A percentile compares a stretch with the other conserved stretches of the same genome.
Conservation (phyloP, 2,329 filamentous ascomycete genomes). For the Phialophora chinensis region DNA sequence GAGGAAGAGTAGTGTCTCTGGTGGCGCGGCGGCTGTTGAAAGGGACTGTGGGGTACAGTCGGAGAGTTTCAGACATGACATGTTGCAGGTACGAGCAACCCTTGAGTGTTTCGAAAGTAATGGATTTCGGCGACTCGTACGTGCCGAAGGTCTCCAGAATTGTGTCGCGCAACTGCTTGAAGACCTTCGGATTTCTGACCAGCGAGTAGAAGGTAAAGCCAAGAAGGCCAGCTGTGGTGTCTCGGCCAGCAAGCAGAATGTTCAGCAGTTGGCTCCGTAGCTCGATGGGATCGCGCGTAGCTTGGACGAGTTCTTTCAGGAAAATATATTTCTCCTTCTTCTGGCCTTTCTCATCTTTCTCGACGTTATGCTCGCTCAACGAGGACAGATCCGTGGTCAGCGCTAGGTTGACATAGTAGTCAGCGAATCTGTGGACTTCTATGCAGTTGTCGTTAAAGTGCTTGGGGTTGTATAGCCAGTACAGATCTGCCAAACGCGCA, state of each 20-base stretch:
- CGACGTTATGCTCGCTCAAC: slow-evolving; percentile 42
- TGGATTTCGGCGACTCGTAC: slow-evolving; percentile 44
- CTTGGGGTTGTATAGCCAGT: slow-evolving; percentile 49
- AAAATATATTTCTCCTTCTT: slow-evolving; percentile 53
- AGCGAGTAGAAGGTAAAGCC: slow-evolving; percentile 57
- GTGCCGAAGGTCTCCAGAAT: slow-evolving; percentile 52
- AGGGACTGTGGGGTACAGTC: slow-evolving; percentile 55
- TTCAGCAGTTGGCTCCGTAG: slow-evolving; percentile 58
- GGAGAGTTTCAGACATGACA: slow-evolving; percentile 45
- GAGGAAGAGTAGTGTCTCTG: slow-evolving; percentile 52
- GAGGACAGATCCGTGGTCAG: slow-evolving; percentile 27
- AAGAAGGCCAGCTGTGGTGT: slow-evolving; percentile 58
- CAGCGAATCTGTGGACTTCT: slow-evolving; percentile 56
- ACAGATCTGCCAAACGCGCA: slow-evolving; percentile 44
- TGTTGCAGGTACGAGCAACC: slow-evolving; percentile 48
- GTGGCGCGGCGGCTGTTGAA: slow-evolving; percentile 51
- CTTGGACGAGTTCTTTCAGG: slow-evolving; percentile 55
- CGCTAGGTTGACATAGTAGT: slow-evolving; percentile 56
- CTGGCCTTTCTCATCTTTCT: slow-evolving; percentile 37
- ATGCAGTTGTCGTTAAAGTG: slow-evolving; percentile 50
- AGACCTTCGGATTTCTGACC: slow-evolving; percentile 48
- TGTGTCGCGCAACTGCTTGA: slow-evolving; percentile 46
- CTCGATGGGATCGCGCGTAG: slow-evolving; percentile 50
- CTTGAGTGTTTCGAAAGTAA: slow-evolving; percentile 53
- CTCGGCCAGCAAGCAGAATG: slow-evolving; percentile 60